Evolutionary conservation across 2,329 filamentous ascomycete species (phyloP), one percentile per base, ranked within the genome.

Genomic region (Aaosphaeria pasadenensis): DNA sequence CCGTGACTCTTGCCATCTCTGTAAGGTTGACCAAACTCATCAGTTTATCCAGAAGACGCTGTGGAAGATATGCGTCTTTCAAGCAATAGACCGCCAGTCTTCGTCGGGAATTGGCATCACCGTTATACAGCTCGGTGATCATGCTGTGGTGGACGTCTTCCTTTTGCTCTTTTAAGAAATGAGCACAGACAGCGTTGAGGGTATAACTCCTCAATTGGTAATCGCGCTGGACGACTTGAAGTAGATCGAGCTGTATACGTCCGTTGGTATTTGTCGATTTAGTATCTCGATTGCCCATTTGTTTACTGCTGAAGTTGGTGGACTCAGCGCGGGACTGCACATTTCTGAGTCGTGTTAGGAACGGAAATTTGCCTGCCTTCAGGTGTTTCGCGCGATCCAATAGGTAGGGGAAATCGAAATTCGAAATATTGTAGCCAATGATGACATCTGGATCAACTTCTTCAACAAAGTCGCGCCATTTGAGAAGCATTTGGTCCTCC

Each of bases 11-110:
- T 49, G 94, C 92, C 94, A 99, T 99, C 74, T 99, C 94, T 0
- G 94, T 97, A 64, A 97, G 97, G 69, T 99, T 99, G 72, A 96
- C 88, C n/a, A 99, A 78, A 72, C 94, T 97, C 66, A 95, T 97
- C 29, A 99, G 78, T 71, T 99, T 99, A 66, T 99, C 94, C 85
- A 99, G 91, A 44, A 99, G 73, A 50, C 95, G 78, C 64, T 97
- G 91, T 1, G 94, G 94, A 4, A 99, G 78, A 62, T 96, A 99
- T 0, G 94, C 94, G 74, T 99, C 95, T 72, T 99, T 99, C 56
- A 99, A 73, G 73, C 94, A 99, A 75, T 99, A 99, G 1, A 99
- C 83, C 1, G 94, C 94, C 43, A 99, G 75, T 72, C 94, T 86
- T 60, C 95, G 84, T 56, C 94, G 79, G 4, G 92, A 96, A 66